Evolutionary conservation across 2,329 filamentous ascomycete genomes (phyloP), one percentile per base, ranked within the genome.

Genomic region (Zymoseptoria pseudotritici): DNA sequence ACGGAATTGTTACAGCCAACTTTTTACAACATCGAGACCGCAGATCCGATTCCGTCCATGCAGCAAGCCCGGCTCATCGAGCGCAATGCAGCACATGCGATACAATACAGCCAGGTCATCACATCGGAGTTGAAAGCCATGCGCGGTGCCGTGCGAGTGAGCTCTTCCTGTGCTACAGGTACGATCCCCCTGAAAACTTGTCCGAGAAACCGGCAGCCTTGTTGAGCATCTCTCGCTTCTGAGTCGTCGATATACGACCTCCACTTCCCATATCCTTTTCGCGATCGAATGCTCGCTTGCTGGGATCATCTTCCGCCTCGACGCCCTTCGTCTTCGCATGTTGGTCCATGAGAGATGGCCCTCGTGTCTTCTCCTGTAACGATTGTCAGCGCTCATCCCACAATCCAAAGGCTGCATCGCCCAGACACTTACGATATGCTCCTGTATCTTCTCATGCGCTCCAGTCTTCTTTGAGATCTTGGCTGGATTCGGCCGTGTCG

Each of bases 181-280:
- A 88, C 56, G 74, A 83, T 0, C 91, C 91, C 65, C 89, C 88
- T 19, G 86, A 83, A 70, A 97, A 97, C 54, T 90, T 81, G 0
- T 87, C 87, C 3, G 88, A 86, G 75, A 97, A 96, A 69, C 91
- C 88, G 17, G 86, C 84, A 4, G 91, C 89, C 71, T 88, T 88
- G 65, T 84, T 88, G 61, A 97, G 73, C 78, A 97, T 78, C 67
- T 97, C 89, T 68, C 84, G 84, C 66, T 87, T 84, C 77, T 96
- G 86, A 42, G 86, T 81, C 65, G 86, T 79, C 2, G 68, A 67
- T 57, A 97, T 85, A 69, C 84, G 85, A 19, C 85, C 84, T 8
- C 87, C 87, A 2, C 90, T 77, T 49, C 85, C 88, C 85, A 97
- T 96, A 73, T 97, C 94, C 78, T 97, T 97, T 74, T 97, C 90